Percentiles rank a stretch among this genome's conserved stretches.
These are phyloP conservation scores for Fusarium sp. DNA, from an alignment of 2,329 filamentous ascomycete genomes.

Conservation along the genomic window DNA sequence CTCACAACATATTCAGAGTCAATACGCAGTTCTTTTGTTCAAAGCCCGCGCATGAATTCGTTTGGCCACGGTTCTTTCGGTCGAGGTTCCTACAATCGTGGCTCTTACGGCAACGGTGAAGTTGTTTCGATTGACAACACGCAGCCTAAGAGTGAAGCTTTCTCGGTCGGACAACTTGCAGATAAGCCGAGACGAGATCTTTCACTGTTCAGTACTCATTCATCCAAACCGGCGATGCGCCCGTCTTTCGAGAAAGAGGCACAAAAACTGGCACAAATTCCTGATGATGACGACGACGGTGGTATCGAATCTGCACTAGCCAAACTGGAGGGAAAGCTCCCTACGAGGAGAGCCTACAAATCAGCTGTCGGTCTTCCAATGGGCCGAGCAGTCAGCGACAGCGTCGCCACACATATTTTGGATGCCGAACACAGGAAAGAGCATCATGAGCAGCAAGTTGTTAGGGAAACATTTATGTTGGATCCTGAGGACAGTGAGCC, in stretches of 20 bases:
- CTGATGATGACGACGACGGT: constrained; percentile 84
- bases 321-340: constrained; percentile 89
- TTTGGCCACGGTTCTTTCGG: constrained; percentile 44
- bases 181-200: constrained; percentile 61
- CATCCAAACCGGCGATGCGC: constrained; percentile 71
- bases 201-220: constrained; percentile 71
- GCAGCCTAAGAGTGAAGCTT: constrained; percentile 57
- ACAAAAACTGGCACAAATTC: constrained; percentile 86
- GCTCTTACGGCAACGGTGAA: constrained; percentile 34
- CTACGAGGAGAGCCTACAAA: constrained; percentile 62
- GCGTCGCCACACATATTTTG: constrained; percentile 42
- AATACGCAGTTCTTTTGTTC: constrained; percentile 67
- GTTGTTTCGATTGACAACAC: constrained; percentile 35
- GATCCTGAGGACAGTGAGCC: constrained; percentile 38
- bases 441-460: constrained; percentile 59
- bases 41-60: constrained; percentile 53
- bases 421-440: constrained; percentile 57
- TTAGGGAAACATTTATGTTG: constrained; percentile 55
- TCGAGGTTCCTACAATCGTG: constrained; percentile 4
- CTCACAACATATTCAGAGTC: constrained; percentile 72
- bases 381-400: constrained; percentile 32
- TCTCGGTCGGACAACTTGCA: constrained; percentile 70
- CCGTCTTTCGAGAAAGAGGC: constrained; percentile 91
- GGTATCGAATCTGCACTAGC: constrained; percentile 92
- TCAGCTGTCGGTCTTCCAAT: constrained; percentile 50